A percentile compares a stretch with the other conserved stretches of the same genome.
Evolutionary conservation across 495 filamentous ascomycete genomes (phyloP).

Genomic region (Chaetomidium leptoderma): DNA sequence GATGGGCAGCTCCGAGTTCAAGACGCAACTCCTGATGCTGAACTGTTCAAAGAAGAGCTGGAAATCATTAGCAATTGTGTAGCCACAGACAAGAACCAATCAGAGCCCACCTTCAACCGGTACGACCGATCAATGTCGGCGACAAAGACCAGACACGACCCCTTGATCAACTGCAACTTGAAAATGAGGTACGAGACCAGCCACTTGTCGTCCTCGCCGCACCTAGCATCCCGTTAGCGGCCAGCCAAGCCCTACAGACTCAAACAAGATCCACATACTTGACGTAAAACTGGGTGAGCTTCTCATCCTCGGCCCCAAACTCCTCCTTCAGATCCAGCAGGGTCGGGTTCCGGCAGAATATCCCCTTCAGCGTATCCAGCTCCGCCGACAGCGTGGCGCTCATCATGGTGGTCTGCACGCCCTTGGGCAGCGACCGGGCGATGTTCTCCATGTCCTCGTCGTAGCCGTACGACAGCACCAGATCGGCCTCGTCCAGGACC

Average conservation of each 20-base stretch:
- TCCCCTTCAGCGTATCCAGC: constrained; percentile 74
- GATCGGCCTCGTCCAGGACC: constrained; percentile 92
- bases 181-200: constrained; percentile 89
- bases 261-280: constrained; percentile 51
- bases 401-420: constrained; percentile 87
- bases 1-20: constrained; percentile 92
- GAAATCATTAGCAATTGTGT: not conserved
- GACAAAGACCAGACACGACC: constrained; percentile 92
- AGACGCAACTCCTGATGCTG: constrained; percentile 83
- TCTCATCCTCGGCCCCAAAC: constrained; percentile 63
- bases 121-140: constrained; percentile 91
- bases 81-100: not conserved
- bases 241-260: constrained; percentile 8
- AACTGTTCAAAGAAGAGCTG: constrained; percentile 91
- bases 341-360: constrained; percentile 78
- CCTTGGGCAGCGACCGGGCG: constrained; percentile 69
- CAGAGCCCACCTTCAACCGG: constrained; percentile 57
- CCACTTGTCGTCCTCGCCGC: constrained; percentile 93
- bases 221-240: not conserved
- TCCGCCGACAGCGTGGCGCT: constrained; percentile 87
- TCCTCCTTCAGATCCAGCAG: constrained; percentile 69
- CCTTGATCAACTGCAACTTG: constrained; percentile 89
- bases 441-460: constrained; percentile 81
- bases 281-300: constrained; percentile 81
- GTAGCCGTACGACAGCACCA: constrained; percentile 93